Evolutionary conservation across 352 stramenopile genomes (phyloP).

Genomic region (Pythium pyrilobum): DNA sequence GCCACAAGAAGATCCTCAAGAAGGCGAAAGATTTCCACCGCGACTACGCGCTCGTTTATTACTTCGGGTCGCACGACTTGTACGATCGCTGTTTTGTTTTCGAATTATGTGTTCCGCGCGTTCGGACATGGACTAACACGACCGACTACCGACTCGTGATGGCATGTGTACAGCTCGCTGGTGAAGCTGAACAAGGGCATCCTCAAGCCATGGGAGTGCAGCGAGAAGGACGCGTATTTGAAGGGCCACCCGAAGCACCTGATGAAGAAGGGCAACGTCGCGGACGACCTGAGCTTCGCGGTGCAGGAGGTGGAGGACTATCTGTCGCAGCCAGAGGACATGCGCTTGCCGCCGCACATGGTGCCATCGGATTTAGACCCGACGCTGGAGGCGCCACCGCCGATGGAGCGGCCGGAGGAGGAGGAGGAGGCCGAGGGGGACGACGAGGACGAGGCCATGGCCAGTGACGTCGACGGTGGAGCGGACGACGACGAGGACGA

Average conservation of each 20-base stretch:
- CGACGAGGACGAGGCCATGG: slow-evolving; percentile 19
- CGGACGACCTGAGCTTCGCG: slow-evolving; percentile 41
- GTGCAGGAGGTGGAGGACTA: slow-evolving; percentile 78
- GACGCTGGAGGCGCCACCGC: slow-evolving; percentile 56
- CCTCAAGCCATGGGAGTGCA: slow-evolving; percentile 66
- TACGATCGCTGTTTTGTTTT: slow-evolving; percentile 28
- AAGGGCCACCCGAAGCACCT: slow-evolving; percentile 66
- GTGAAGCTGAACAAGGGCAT: slow-evolving; percentile 63
- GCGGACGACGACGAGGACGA: not conserved
- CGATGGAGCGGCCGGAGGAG: slow-evolving; percentile 13
- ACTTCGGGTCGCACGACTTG: slow-evolving; percentile 82
- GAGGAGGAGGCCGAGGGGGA: slow-evolving; percentile 29
- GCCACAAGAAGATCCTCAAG: slow-evolving; percentile 60
- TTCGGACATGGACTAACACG: no score
- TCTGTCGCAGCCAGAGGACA: slow-evolving; percentile 66
- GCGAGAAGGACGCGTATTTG: slow-evolving; percentile 56
- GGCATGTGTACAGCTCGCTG: slow-evolving; percentile 40
- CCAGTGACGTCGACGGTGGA: slow-evolving; percentile 4
- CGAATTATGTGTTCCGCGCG: no score
- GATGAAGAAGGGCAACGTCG: slow-evolving; percentile 53
- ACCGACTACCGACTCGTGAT: no score
- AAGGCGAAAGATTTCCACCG: slow-evolving; percentile 69
- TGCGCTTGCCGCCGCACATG: slow-evolving; percentile 66
- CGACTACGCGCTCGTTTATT: slow-evolving; percentile 78
- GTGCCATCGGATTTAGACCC: slow-evolving; percentile 81